A percentile compares a stretch with the other conserved stretches of the same genome.
These are phyloP conservation scores for Noccaea caerulescens DNA, from an alignment of 345 rosid genomes.

Conservation along the genomic window DNA sequence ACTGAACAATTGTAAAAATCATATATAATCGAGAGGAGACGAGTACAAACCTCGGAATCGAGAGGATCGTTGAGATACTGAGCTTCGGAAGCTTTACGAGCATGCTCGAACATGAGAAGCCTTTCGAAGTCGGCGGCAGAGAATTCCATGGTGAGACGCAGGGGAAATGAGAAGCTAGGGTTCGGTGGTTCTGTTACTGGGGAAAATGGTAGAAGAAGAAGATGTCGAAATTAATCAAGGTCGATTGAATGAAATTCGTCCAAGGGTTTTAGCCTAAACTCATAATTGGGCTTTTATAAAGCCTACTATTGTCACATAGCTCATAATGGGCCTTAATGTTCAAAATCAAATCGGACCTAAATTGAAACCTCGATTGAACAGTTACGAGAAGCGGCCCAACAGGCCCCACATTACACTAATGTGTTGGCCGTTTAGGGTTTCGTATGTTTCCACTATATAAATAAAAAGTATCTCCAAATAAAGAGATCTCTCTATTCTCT, in stretches of 20 bases:
- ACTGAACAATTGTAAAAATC: background rate
- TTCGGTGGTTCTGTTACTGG: slow-evolving; percentile 11
- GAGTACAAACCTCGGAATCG: slow-evolving; percentile 57
- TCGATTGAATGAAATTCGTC: background rate
- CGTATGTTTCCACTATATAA: slow-evolving; percentile 6
- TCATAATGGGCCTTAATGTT: too few species aligned
- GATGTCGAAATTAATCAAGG: background rate
- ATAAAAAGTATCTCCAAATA: background rate
- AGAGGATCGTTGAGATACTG: slow-evolving; percentile 63
- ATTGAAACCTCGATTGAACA: too few species aligned
- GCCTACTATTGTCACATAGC: too few species aligned
- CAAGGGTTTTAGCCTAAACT: slow-evolving; percentile 30
- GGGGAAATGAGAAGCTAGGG: slow-evolving; percentile 13
- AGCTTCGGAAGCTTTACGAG: slow-evolving; percentile 60
- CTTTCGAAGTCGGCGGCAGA: slow-evolving; percentile 60
- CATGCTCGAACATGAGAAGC: slow-evolving; percentile 56
- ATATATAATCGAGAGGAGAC: background rate
- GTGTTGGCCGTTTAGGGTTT: slow-evolving; percentile 35
- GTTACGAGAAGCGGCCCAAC: background rate
- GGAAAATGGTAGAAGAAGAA: background rate
- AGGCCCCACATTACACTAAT: slow-evolving; percentile 7
- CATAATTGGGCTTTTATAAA: slow-evolving; percentile 6
- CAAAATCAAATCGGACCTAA: too few species aligned
- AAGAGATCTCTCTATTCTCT: background rate
- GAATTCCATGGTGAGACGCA: slow-evolving; percentile 56